Evolutionary conservation across 495 filamentous ascomycete genomes (phyloP).

Genomic region (Usnea hakonensis): DNA sequence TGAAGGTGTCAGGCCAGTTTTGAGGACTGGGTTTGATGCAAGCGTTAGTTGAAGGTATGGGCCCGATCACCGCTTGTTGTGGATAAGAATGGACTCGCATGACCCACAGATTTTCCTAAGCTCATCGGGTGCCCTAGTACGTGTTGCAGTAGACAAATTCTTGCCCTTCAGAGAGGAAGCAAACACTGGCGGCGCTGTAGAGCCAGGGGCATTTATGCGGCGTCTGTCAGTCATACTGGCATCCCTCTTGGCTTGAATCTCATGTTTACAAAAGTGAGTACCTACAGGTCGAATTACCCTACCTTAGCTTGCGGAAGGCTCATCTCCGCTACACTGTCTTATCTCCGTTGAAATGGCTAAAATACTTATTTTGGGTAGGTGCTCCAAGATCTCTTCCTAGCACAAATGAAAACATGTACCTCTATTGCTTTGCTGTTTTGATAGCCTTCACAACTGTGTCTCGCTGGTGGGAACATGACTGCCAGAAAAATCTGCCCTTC

Average conservation of each 20-base stretch:
- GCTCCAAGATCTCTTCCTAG: too few species aligned
- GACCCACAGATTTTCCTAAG: constrained; percentile 77
- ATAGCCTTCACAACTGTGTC: not conserved
- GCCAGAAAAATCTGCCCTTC: not conserved
- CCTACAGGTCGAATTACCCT: too few species aligned
- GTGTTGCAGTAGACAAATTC: constrained; percentile 28
- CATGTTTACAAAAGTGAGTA: too few species aligned
- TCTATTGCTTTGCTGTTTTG: not conserved
- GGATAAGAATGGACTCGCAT: not conserved
- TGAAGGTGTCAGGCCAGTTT: constrained; percentile 86
- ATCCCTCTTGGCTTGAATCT: not conserved
- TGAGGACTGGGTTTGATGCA: constrained; percentile 53
- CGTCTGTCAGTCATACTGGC: constrained; percentile 55
- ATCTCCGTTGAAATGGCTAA: too few species aligned
- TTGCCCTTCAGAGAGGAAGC: constrained; percentile 32
- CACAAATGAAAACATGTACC: not conserved
- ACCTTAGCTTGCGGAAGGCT: too few species aligned
- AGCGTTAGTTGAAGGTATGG: not conserved
- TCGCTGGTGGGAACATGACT: not conserved
- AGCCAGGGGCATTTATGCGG: constrained; percentile 76
- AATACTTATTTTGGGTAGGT: too few species aligned
- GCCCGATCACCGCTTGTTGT: not conserved
- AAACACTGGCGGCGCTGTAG: constrained; percentile 70
- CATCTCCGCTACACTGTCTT: too few species aligned
- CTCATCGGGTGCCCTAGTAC: constrained; percentile 52